Evolutionary conservation across 345 rosid genomes (phyloP).

Genomic region (Acer campestre): DNA sequence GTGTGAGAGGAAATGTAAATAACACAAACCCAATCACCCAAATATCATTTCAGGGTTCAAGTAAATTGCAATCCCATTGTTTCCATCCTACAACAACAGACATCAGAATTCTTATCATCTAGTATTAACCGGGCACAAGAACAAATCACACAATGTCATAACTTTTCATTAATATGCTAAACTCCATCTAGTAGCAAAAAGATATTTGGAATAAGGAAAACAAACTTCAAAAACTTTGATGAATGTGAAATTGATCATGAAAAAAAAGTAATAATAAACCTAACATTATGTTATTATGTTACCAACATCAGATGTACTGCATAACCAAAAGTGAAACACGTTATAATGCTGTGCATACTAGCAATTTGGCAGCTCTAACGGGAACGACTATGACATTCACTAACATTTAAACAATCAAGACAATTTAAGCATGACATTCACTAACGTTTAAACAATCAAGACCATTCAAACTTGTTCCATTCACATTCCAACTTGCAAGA

Average conservation of each 20-base stretch:
- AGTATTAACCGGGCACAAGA: background rate
- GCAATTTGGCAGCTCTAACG: background rate
- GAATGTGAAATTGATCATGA: background rate
- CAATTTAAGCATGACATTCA: background rate
- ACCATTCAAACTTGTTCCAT: background rate
- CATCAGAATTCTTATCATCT: background rate
- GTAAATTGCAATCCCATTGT: background rate
- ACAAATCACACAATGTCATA: background rate
- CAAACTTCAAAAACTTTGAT: background rate
- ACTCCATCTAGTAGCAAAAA: background rate
- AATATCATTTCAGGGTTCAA: background rate
- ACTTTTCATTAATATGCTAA: background rate
- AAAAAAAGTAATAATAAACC: background rate
- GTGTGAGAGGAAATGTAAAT: background rate
- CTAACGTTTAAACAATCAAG: background rate
- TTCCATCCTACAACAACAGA: background rate
- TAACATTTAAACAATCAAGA: background rate
- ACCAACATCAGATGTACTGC: background rate
- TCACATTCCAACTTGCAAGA: background rate
- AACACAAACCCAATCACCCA: background rate
- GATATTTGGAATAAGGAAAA: background rate
- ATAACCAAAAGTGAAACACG: background rate
- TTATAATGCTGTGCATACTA: background rate
- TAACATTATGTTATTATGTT: background rate
- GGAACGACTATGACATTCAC: background rate